These are phyloP conservation scores for Dipteronia dyeriana DNA, from an alignment of 345 rosid genomes.

Conservation along the genomic window DNA sequence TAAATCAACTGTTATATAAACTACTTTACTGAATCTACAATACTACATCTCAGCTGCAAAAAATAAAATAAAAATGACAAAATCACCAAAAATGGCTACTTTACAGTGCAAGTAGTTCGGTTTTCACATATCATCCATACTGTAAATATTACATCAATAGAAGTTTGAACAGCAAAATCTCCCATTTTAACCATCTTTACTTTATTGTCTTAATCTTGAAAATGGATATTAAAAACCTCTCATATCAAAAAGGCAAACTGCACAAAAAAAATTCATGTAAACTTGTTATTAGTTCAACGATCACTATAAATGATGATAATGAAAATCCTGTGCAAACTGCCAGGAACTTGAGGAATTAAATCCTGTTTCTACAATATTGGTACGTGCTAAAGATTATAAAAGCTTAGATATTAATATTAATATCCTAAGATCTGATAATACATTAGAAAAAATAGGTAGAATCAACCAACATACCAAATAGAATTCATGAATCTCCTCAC, in stretches of 20 bases:
- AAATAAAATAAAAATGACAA: neutral
- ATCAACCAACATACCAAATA: conserved; percentile 51
- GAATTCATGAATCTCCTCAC: conserved; percentile 63
- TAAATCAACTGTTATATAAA: neutral
- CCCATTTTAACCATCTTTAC: neutral
- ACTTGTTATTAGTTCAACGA: neutral
- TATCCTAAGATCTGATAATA: neutral
- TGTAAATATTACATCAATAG: neutral
- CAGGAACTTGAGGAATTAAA: conserved; percentile 2
- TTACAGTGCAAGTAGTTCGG: neutral
- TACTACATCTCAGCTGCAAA: neutral
- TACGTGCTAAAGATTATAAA: neutral
- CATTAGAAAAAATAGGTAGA: neutral
- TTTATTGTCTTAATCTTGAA: neutral
- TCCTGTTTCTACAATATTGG: neutral
- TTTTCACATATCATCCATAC: neutral
- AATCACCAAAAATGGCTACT: neutral
- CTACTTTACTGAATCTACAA: neutral
- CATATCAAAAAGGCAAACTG: neutral
- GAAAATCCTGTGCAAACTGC: neutral
- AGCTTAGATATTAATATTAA: neutral
- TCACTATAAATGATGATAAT: neutral
- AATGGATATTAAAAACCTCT: neutral
- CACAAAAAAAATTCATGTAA: neutral
- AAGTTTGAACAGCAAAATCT: neutral